Conservation (phyloP, 176 grass and related monocot genomes). For the Oryza meridionalis region DNA sequence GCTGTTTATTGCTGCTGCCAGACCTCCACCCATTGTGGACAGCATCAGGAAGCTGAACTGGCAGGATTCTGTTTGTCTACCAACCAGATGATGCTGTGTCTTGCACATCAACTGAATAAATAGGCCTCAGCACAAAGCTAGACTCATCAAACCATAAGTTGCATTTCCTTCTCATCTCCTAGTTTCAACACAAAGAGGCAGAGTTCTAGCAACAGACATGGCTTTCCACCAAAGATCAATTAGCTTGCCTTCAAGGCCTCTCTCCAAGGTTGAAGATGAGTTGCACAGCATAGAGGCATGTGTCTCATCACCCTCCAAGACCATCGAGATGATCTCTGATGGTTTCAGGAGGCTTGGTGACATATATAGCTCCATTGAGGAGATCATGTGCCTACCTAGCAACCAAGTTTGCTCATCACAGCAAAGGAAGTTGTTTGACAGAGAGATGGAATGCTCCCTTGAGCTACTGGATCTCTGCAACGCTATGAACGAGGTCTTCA, state of each 20-base stretch:
- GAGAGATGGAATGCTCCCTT: slow-evolving; percentile 39
- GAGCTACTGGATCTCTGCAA: slow-evolving; percentile 44
- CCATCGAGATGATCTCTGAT: slow-evolving; percentile 17
- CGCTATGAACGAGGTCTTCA: slow-evolving; percentile 31
- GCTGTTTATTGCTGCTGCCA: slow-evolving; percentile 1
- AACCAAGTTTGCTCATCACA: slow-evolving; percentile 19
- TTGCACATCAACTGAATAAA: slow-evolving; percentile 14
- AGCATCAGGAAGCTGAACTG: slow-evolving; percentile 26
- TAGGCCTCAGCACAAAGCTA: background rate
- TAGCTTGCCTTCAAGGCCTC: slow-evolving; percentile 41
- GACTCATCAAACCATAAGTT: slow-evolving; percentile 9
- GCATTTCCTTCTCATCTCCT: background rate
- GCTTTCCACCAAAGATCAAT: slow-evolving; percentile 28
- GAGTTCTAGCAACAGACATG: slow-evolving; percentile 3
- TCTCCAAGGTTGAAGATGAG: slow-evolving; percentile 10
- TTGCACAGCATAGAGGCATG: slow-evolving; percentile 30
- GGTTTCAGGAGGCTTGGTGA: slow-evolving; percentile 25
- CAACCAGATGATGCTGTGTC: background rate
- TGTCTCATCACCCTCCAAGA: slow-evolving; percentile 26
- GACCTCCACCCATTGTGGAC: slow-evolving; percentile 14
- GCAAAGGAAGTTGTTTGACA: slow-evolving; percentile 31
- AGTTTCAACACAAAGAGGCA: background rate
- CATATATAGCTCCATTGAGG: slow-evolving; percentile 34
- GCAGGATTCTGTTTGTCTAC: slow-evolving; percentile 25
- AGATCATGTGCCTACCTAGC: slow-evolving; percentile 31